Evolutionary conservation across 1,284 basidiomycete genomes (phyloP).

Genomic region (Puccinia triticina): DNA sequence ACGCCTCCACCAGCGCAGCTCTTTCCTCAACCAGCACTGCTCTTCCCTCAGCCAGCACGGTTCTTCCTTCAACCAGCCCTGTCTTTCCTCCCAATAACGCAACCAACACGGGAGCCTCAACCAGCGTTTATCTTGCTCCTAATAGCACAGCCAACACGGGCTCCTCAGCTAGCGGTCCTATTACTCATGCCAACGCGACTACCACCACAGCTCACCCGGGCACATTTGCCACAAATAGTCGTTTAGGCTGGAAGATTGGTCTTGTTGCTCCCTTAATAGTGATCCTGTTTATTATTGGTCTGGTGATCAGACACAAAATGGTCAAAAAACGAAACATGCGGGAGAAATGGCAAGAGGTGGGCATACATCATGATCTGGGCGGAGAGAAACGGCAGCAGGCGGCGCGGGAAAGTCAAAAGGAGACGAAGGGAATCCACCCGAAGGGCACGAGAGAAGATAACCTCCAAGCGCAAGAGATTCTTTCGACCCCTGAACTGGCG

Average conservation of each 20-base stretch:
- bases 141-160: background rate
- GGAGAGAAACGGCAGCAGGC: background rate
- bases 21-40: background rate
- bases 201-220: background rate
- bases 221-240: background rate
- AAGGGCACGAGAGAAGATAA: background rate
- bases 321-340: background rate
- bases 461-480: background rate
- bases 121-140: background rate
- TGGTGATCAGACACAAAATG: background rate
- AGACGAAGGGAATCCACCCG: background rate
- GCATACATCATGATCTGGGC: background rate
- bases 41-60: too few species aligned
- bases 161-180: background rate
- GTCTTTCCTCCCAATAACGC: background rate
- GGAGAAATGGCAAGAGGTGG: conserved; percentile 9
- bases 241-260: conserved; percentile 18
- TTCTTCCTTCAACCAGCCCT: background rate
- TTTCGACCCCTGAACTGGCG: background rate
- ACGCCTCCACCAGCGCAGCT: background rate
- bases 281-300: conserved; percentile 7
- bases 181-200: background rate
- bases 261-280: conserved; percentile 13
- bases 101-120: background rate
- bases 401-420: background rate